Percentiles rank a stretch among this genome's conserved stretches.
phyloP scores from a whole-genome alignment of 2,329 filamentous ascomycete genomes.

The Colletotrichum sp. region DNA sequence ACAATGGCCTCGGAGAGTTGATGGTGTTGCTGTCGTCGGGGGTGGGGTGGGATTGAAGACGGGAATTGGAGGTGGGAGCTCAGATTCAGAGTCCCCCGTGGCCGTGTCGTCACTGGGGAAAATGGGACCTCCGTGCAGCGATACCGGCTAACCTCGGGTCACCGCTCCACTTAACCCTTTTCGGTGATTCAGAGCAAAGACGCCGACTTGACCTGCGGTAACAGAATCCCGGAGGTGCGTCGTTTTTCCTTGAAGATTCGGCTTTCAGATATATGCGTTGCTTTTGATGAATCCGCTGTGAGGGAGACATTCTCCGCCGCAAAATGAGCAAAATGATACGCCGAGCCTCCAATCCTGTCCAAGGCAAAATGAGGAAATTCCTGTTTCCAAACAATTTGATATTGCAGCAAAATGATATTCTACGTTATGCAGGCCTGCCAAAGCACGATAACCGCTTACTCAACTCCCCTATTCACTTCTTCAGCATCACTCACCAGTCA shows the following conservation, averaged over 20 bases:
- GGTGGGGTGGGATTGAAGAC: slow-evolving; percentile 22
- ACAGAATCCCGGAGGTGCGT: neutral
- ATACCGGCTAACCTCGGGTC: slow-evolving; percentile 51
- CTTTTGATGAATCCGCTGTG: neutral
- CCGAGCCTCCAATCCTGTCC: neutral
- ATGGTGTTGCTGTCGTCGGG: slow-evolving; percentile 1
- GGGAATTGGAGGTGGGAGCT: slow-evolving; percentile 15
- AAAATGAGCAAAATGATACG: neutral
- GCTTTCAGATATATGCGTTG: neutral
- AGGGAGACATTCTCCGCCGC: neutral
- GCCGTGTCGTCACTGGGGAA: slow-evolving; percentile 20
- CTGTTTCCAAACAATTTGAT: neutral
- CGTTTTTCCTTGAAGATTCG: neutral
- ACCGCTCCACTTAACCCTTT: slow-evolving; percentile 17
- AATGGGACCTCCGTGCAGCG: slow-evolving; percentile 26
- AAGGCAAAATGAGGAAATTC: neutral
- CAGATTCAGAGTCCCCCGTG: neutral
- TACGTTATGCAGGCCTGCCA: slow-evolving; percentile 14
- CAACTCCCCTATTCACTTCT: slow-evolving; percentile 10
- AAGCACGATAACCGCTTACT: slow-evolving; percentile 15
- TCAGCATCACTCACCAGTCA: slow-evolving; percentile 55
- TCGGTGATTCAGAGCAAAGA: slow-evolving; percentile 8
- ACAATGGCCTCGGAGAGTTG: slow-evolving; percentile 10
- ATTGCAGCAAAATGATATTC: slow-evolving; percentile 9
- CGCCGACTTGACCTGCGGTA: neutral